Conservation (phyloP, 2,329 filamentous ascomycete genomes). For the Lecanicillium sp. region DNA sequence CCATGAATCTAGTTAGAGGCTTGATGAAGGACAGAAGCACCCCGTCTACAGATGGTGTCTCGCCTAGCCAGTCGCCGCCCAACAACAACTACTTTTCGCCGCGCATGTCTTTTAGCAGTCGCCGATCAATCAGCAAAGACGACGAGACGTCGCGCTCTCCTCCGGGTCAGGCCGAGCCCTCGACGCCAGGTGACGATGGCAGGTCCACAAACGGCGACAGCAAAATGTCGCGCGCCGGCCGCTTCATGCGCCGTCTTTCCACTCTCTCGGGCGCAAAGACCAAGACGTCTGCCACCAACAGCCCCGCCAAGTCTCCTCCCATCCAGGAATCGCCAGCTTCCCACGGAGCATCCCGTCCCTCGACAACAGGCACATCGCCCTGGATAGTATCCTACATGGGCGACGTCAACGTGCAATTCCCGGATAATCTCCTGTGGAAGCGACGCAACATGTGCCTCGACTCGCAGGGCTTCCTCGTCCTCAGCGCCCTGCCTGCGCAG, state of each 20-base stretch:
- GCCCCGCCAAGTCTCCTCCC: slow-evolving; percentile 18
- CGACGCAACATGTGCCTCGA: slow-evolving; percentile 83
- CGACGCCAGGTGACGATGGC: slow-evolving; percentile 38
- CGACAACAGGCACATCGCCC: slow-evolving; percentile 21
- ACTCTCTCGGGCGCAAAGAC: slow-evolving; percentile 38
- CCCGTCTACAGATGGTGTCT: slow-evolving; percentile 37
- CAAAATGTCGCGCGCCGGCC: slow-evolving; percentile 43
- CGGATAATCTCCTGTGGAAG: slow-evolving; percentile 94
- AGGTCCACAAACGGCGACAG: slow-evolving; percentile 32
- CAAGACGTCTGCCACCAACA: slow-evolving; percentile 22
- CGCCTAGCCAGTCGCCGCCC: slow-evolving; percentile 31
- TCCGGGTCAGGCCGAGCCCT: slow-evolving; percentile 29
- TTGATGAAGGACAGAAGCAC: slow-evolving; percentile 53
- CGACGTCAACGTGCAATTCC: slow-evolving; percentile 94
- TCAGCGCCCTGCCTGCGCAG: slow-evolving; percentile 55
- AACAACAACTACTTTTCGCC: slow-evolving; percentile 36
- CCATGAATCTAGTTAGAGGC: slow-evolving; percentile 49
- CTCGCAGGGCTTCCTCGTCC: slow-evolving; percentile 70
- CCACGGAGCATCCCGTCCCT: slow-evolving; percentile 16
- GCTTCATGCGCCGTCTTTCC: slow-evolving; percentile 52
- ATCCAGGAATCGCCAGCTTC: slow-evolving; percentile 35
- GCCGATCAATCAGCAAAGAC: slow-evolving; percentile 29
- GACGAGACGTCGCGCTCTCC: slow-evolving; percentile 28
- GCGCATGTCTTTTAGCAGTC: slow-evolving; percentile 47
- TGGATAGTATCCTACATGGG: slow-evolving; percentile 62